These are phyloP conservation scores for Hordeum vulgare DNA, from an alignment of 176 grass and related monocot species.

Conservation along the genomic window DNA sequence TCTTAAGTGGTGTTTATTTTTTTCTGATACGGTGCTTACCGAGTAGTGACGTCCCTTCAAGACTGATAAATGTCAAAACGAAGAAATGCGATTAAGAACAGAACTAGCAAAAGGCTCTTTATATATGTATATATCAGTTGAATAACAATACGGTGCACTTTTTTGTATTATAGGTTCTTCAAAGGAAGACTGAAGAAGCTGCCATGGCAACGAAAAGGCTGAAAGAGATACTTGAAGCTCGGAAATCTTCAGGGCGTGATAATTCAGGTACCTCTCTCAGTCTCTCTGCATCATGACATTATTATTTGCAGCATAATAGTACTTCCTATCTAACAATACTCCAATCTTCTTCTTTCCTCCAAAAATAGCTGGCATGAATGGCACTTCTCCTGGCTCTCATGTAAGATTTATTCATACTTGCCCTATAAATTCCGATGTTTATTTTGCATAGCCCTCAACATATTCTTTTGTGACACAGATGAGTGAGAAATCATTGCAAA, in stretches of 20 bases:
- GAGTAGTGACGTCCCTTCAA: not conserved
- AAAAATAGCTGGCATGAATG: slow-evolving; percentile 51
- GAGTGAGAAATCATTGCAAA: slow-evolving; percentile 81
- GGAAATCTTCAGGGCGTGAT: slow-evolving; percentile 75
- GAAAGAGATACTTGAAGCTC: slow-evolving; percentile 96
- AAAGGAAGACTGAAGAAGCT: slow-evolving; percentile 97
- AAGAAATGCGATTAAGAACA: not conserved
- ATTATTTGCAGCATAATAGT: slow-evolving; percentile 13
- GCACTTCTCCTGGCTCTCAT: slow-evolving; percentile 62
- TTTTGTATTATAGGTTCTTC: slow-evolving; percentile 62
- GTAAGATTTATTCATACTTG: slow-evolving; percentile 47
- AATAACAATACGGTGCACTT: not conserved
- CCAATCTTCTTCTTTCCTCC: slow-evolving; percentile 22
- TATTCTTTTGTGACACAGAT: slow-evolving; percentile 48
- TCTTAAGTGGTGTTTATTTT: not conserved
- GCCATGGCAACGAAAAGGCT: slow-evolving; percentile 97
- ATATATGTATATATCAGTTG: slow-evolving; percentile 15
- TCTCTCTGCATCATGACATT: not conserved
- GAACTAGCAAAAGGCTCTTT: not conserved
- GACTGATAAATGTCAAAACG: not conserved
- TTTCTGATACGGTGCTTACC: not conserved
- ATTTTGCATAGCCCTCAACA: slow-evolving; percentile 13
- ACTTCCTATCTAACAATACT: slow-evolving; percentile 33
- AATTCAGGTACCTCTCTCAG: slow-evolving; percentile 47
- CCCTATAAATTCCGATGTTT: slow-evolving; percentile 4